Base-by-base conservation (phyloP, 129 eudicot genomes). In the Helianthus tuberosus region DNA sequence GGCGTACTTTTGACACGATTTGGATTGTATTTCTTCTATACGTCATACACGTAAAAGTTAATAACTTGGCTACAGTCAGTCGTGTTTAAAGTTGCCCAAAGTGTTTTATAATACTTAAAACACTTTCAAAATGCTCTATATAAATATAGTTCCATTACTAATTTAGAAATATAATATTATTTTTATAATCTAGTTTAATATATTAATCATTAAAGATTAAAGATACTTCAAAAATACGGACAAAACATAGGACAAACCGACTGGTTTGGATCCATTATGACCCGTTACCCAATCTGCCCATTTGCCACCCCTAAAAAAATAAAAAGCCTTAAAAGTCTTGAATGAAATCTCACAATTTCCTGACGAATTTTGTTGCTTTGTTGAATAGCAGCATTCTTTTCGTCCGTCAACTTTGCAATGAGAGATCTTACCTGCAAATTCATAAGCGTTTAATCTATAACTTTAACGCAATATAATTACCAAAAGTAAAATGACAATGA, bases 301-400 rank as follows among this genome's bases (percentile, higher is more conserved):
- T 35, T 49, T 68, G 16, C 6, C 11, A 49, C 25, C 61, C 11
- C 29, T 55, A 11, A 8, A 8, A 25, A 38, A 38, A 7, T 4
- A 38, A 38, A 38, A 38, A 38, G 43, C 43, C 6, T 38, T 38
- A 38, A 44, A 55, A 58, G 11, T 49, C 44, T 47, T 35, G 36
- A 61, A 73, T 3, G 35, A 58, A 1, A 11, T 49, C 96, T 82
- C 68, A 92, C 98, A 93, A 87, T 71, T 74, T 92, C 96, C 55
- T 83, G 89, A 11, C 91, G 91, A 77, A 89, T 81, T 77, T 77
- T 91, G 75, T 62, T 77, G 58, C 73, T 62, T 76, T 76, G 87
- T 51, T 89, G 89, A 75, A 83, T 20, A 39, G 97, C 97, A 78
- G 76, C 85, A 77, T 81, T 75, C 83, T 87, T 91, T 67, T 91